Evolutionary conservation across 345 rosid genomes (phyloP).

Genomic region (Camelina laxa): DNA sequence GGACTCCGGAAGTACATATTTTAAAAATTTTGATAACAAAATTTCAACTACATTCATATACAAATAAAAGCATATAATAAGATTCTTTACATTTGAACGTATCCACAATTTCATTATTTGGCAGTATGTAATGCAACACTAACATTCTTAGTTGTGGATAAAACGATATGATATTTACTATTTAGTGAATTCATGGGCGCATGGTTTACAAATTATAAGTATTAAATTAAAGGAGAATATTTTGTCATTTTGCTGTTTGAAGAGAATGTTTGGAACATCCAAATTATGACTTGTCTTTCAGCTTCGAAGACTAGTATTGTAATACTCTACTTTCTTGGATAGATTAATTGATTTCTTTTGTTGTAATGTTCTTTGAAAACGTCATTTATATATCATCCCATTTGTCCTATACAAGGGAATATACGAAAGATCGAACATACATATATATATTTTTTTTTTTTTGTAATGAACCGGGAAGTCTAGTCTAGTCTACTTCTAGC

Average conservation of each 20-base stretch:
- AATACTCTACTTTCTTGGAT: conserved; percentile 1
- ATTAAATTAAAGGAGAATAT: conserved; percentile 15
- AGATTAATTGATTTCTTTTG: not conserved
- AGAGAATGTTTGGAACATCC: conserved; percentile 50
- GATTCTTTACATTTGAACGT: not conserved
- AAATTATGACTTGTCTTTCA: conserved; percentile 21
- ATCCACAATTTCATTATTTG: not conserved
- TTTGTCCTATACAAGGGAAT: not conserved
- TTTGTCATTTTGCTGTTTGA: conserved; percentile 52
- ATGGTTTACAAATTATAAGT: not conserved
- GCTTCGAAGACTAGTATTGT: conserved; percentile 14
- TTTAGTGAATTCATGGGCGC: not conserved
- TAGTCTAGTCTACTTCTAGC: conserved; percentile 5
- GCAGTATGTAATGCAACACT: conserved; percentile 15
- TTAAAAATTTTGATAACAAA: too few relatives aligned
- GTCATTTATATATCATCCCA: not conserved
- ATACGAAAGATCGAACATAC: not conserved
- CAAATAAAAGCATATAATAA: not conserved
- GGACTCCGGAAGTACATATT: too few relatives aligned
- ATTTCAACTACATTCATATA: not conserved
- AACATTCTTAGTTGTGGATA: not conserved
- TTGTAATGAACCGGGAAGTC: not conserved
- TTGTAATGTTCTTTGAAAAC: conserved; percentile 15
- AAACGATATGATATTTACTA: not conserved
- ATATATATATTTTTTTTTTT: not conserved